phyloP scores from a whole-genome alignment of 2,329 filamentous ascomycete species.

The Arthroderma sp. region DNA sequence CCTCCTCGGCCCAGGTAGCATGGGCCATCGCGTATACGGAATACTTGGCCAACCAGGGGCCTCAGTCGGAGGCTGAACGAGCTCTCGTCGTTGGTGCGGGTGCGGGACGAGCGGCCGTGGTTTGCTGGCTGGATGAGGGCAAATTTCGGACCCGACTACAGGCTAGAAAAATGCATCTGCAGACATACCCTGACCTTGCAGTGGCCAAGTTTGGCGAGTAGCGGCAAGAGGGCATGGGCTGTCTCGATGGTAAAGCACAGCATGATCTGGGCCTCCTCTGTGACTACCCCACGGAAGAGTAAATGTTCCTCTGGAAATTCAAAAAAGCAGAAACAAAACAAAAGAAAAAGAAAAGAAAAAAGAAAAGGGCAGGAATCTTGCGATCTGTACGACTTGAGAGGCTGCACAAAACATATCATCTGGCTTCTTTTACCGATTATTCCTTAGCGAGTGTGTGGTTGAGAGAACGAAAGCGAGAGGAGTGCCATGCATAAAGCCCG shows the following conservation, averaged over 20 bases:
- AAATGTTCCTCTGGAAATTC: too few species aligned
- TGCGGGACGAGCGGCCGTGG: neutral
- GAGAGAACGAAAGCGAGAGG: neutral
- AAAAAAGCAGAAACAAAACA: neutral
- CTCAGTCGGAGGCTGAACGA: neutral
- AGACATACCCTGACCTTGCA: neutral
- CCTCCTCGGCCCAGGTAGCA: neutral
- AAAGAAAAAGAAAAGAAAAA: neutral
- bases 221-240: neutral
- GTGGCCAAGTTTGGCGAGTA: slow-evolving; percentile 1
- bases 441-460: neutral
- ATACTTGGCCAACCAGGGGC: neutral
- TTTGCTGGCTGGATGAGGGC: neutral
- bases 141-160: slow-evolving; percentile 1
- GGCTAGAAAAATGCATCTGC: neutral
- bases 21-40: neutral
- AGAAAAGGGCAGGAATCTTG: neutral
- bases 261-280: neutral
- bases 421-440: neutral
- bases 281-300: neutral
- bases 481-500: neutral
- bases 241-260: neutral
- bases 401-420: neutral
- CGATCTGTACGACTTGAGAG: neutral
- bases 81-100: neutral